Evolutionary conservation across 2,329 filamentous ascomycete genomes (phyloP).

Genomic region (Ophiostoma quercus): DNA sequence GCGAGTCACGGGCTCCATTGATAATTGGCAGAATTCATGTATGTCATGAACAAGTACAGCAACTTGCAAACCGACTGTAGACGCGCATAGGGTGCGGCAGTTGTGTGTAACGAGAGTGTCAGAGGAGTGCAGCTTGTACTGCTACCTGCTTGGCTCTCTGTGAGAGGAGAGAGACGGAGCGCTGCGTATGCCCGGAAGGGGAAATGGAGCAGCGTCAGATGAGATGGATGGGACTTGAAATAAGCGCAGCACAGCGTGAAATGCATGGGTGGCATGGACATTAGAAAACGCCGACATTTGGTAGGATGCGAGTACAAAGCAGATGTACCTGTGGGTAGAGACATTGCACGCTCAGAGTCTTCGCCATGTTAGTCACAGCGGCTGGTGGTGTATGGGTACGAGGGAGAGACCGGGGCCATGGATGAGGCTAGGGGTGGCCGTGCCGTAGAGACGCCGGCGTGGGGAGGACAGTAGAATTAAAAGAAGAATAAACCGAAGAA

Average conservation of each 20-base stretch:
- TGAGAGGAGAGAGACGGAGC: neutral
- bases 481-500: too few relatives aligned
- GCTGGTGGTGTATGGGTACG: neutral
- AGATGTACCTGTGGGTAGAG: neutral
- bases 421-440: neutral
- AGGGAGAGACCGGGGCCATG: neutral
- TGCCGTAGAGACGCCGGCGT: constrained; percentile 1
- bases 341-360: neutral
- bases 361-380: neutral
- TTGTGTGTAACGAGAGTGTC: neutral
- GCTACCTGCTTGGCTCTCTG: neutral
- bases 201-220: neutral
- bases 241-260: neutral
- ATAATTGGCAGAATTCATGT: neutral
- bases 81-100: neutral
- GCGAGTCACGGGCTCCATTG: neutral
- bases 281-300: neutral
- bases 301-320: neutral
- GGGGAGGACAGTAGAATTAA: neutral
- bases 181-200: constrained; percentile 5
- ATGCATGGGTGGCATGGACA: neutral
- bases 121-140: neutral
- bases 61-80: neutral
- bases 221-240: too few relatives aligned
- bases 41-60: neutral